Percentiles rank a stretch among this genome's conserved stretches.
Conservation (phyloP, 148 eudicot genomes). For the Chenopodium suecicum region DNA sequence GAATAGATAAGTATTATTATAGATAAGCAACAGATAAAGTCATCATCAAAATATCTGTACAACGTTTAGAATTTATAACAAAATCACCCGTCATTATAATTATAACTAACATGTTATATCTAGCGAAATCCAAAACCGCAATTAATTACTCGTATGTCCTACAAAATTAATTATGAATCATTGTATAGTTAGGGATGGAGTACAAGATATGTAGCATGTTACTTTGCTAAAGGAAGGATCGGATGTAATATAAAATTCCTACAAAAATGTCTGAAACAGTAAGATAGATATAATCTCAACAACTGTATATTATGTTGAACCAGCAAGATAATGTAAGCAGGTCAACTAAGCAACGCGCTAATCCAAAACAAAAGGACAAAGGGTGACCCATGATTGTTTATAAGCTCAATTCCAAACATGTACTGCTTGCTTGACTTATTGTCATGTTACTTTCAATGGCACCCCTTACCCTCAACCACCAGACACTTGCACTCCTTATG, state of each 20-base stretch:
- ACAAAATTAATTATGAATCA: neutral
- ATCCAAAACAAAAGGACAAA: slow-evolving; percentile 6
- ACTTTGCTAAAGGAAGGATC: neutral
- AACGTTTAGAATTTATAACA: neutral
- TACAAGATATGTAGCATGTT: neutral
- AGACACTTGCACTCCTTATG: slow-evolving; percentile 13
- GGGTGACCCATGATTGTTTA: slow-evolving; percentile 1
- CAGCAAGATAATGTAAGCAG: neutral
- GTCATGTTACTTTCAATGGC: slow-evolving; percentile 13
- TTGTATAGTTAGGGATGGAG: neutral
- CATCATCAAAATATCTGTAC: too few species aligned
- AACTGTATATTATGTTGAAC: neutral
- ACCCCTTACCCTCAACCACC: slow-evolving; percentile 15
- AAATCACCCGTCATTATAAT: neutral
- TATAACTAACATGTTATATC: too few species aligned
- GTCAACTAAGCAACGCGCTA: slow-evolving; percentile 13
- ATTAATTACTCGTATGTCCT: neutral
- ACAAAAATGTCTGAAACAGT: neutral
- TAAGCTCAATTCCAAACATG: neutral
- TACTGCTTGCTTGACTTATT: neutral
- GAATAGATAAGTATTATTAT: too few species aligned
- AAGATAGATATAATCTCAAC: neutral
- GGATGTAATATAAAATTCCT: neutral
- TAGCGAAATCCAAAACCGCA: neutral
- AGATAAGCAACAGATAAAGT: too few species aligned